Percentiles rank a stretch among this genome's conserved stretches.
Evolutionary conservation across 768 basidiomycete species (phyloP).

Genomic region (Lentinula aciculospora): DNA sequence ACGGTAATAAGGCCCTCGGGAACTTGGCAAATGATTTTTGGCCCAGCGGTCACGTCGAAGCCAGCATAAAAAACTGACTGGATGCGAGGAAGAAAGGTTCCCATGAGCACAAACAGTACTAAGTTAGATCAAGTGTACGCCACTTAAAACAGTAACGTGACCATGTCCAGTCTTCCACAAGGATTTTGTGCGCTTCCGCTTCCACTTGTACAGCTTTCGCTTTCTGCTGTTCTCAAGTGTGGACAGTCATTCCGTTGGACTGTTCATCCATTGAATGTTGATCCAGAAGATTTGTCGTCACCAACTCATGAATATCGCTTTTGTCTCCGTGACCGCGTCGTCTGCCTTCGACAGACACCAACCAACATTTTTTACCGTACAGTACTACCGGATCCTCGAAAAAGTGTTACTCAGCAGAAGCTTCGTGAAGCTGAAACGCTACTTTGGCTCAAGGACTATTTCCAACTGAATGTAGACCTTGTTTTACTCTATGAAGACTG

Average conservation of each 20-base stretch:
- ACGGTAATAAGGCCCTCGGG: constrained; percentile 83
- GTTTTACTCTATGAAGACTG: constrained; percentile 68
- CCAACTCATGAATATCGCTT: constrained; percentile 68
- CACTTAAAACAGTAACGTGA: background rate
- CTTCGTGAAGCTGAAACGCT: constrained; percentile 59
- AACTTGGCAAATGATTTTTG: constrained; percentile 89
- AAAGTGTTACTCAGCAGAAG: constrained; percentile 25
- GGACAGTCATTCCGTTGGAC: constrained; percentile 89
- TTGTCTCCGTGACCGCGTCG: constrained; percentile 75
- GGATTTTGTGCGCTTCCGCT: constrained; percentile 60
- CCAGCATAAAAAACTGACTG: constrained; percentile 92
- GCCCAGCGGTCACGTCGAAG: constrained; percentile 82
- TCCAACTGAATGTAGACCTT: constrained; percentile 80
- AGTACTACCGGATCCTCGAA: constrained; percentile 47
- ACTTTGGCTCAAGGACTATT: constrained; percentile 78
- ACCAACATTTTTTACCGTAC: constrained; percentile 68
- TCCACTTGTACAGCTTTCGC: constrained; percentile 63
- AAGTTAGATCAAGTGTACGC: background rate
- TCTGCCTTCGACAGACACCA: constrained; percentile 75
- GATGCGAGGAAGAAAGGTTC: constrained; percentile 75
- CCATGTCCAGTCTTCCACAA: constrained; percentile 19
- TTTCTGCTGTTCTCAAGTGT: constrained; percentile 72
- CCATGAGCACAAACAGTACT: constrained; percentile 32
- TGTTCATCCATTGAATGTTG: constrained; percentile 34
- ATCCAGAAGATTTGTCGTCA: constrained; percentile 11